Base-by-base conservation (phyloP, 176 grass and related monocot species). In the Canna indica region DNA sequence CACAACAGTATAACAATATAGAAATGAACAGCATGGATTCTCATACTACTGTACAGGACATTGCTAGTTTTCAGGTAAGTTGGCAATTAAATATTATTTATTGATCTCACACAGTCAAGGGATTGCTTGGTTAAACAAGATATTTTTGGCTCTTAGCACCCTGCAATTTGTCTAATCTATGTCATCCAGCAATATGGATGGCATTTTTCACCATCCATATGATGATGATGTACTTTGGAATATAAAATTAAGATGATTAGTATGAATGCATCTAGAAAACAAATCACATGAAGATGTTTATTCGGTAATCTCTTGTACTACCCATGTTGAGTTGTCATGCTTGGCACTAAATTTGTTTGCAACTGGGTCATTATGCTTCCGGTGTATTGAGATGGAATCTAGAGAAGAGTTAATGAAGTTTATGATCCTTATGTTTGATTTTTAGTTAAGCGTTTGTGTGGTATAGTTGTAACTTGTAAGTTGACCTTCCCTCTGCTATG, bases 51-150 rank as follows among this genome's bases (percentile, higher is more conserved):
- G 46, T 79, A 22, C 85, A 86, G 47, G 76, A 88, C 79, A 79
- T 96, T 84, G 88, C 92, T 79, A 96, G 79, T 84, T 96, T 89
- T 80, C 81, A 91, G 92, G 92, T 96, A 81, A 70, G 24, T 70
- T 81, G 18, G 7, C 33, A 3, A 17, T 65, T 65, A 24, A 24
- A 66, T 25, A 6, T 66, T 47, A 29, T 71, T 10, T 73, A 65
- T 2, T 83, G 10, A 69, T 57, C 64, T 34, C 26, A 53, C 15
- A 50, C 2, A 50, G 4, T 1, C 16, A 34, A 71, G 26, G 44
- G 25, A 32, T 60, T 60, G 26, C 24, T 44, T 36, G n/a, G n/a
- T 36, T 31, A 50, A 18, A 53, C 17, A 71, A 66, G 10, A 66
- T 10, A 36, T 34, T 30, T 80, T 7, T 50, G 20, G 10, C 62